These are phyloP conservation scores for Oxytropis ochrocephala DNA, from an alignment of 306 rosid genomes.

Conservation along the genomic window DNA sequence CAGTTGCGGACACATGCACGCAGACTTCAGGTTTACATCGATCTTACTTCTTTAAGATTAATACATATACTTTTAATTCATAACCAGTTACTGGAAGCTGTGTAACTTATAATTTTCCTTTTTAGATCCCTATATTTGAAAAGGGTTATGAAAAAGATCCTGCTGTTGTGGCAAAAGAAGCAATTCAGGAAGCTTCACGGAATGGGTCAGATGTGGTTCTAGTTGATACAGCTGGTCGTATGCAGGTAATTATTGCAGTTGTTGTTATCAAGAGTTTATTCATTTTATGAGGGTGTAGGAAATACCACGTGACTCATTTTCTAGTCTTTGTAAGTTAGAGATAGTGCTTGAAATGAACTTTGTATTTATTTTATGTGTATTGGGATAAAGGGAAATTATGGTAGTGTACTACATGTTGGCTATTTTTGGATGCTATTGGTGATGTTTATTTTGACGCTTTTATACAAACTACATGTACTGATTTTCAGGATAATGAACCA, in stretches of 20 bases:
- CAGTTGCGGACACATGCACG: conserved; percentile 99
- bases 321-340: background rate
- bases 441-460: background rate
- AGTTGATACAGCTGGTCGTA: conserved; percentile 97
- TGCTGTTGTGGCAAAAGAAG: conserved; percentile 96
- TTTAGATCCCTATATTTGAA: conserved; percentile 91
- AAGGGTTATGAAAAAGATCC: conserved; percentile 99
- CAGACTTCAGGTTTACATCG: conserved; percentile 75
- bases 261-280: background rate
- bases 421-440: background rate
- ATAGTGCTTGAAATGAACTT: background rate
- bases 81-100: background rate
- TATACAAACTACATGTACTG: background rate
- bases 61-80: background rate
- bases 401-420: background rate
- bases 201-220: conserved; percentile 97
- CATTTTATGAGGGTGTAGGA: background rate
- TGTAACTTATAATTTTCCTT: conserved; percentile 1
- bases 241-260: conserved; percentile 60
- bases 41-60: conserved; percentile 4
- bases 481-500: conserved; percentile 88
- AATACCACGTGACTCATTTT: background rate
- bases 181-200: conserved; percentile 85
- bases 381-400: background rate
- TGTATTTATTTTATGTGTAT: background rate